Conservation (phyloP, 345 rosid genomes). For the Odontarrhena argentea region DNA sequence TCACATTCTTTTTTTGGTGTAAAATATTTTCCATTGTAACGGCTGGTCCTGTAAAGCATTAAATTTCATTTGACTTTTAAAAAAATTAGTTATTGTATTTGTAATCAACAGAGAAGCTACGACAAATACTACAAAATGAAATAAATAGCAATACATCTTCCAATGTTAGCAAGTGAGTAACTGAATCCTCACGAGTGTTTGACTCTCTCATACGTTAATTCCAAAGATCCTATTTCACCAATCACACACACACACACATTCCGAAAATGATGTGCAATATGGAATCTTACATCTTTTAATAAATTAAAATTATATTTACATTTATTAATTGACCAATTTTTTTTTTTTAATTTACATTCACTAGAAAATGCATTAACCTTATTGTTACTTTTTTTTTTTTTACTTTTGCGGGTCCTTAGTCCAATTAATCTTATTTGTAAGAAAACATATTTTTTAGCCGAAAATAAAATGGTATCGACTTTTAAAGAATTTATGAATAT, state of each 20-base stretch:
- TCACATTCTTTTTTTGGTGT: not conserved
- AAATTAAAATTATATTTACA: no score
- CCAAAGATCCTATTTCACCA: conserved; percentile 27
- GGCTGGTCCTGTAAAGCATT: conserved; percentile 35
- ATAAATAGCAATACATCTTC: conserved; percentile 30
- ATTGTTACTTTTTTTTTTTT: no score
- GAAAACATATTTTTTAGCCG: no score
- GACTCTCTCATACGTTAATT: conserved; percentile 12
- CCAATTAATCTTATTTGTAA: no score
- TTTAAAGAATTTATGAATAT: no score
- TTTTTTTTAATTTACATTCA: no score
- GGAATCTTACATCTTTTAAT: no score
- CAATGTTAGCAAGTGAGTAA: conserved; percentile 29
- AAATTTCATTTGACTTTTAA: conserved; percentile 27
- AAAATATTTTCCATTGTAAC: conserved; percentile 27
- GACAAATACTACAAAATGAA: not conserved
- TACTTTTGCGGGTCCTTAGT: no score
- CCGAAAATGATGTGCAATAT: no score
- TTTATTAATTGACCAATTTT: no score
- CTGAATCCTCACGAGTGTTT: conserved; percentile 2
- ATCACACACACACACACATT: not conserved
- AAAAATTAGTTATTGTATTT: not conserved
- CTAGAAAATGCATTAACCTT: no score
- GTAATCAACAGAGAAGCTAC: not conserved
- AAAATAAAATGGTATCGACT: no score